These are phyloP conservation scores for Silene uniflora DNA, from an alignment of 148 eudicot genomes.

Conservation along the genomic window DNA sequence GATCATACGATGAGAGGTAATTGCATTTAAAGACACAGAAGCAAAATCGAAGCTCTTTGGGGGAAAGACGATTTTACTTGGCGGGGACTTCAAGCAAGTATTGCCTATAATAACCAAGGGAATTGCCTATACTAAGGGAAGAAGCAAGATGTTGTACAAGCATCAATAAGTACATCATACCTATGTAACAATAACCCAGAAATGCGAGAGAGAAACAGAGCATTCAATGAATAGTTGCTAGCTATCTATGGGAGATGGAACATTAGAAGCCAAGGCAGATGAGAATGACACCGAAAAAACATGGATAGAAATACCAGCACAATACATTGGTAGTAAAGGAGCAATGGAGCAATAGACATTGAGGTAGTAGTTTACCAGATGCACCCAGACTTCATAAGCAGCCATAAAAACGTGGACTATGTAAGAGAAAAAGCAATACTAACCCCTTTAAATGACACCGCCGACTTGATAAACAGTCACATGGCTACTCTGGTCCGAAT, in stretches of 20 bases:
- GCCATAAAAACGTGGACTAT: no score
- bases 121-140: no score
- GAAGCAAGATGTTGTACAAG: not conserved
- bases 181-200: not conserved
- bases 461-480: no score
- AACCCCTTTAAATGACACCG: no score
- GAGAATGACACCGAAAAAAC: not conserved
- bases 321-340: not conserved
- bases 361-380: no score
- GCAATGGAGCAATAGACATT: not conserved
- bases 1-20: not conserved
- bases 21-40: not conserved
- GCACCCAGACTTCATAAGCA: no score
- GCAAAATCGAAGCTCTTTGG: not conserved
- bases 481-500: not conserved
- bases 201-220: not conserved
- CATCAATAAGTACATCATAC: not conserved
- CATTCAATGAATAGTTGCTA: slow-evolving; percentile 13
- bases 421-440: no score
- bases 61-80: not conserved
- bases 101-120: not conserved
- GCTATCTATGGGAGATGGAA: slow-evolving; percentile 10
- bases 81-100: slow-evolving; percentile 12
- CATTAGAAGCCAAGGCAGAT: not conserved
- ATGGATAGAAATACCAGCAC: slow-evolving; percentile 9